Conservation (phyloP, 2,329 filamentous ascomycete genomes). For the Exserohilum turcica region DNA sequence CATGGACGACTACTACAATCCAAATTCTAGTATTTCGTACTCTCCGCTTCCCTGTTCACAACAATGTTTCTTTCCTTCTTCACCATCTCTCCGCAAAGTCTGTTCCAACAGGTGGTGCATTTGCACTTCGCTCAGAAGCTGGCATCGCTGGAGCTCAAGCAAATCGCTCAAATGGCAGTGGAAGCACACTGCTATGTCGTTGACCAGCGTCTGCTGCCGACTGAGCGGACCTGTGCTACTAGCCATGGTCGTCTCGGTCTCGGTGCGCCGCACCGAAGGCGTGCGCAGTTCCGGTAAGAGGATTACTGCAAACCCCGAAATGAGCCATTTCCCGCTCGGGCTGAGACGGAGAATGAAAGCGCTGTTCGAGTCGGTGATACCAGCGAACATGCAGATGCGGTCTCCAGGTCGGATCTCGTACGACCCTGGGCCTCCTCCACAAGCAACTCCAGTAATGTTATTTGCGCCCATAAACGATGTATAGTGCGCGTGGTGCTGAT, state of each 20-base stretch:
- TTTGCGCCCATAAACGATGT: constrained; percentile 18
- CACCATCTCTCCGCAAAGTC: not conserved
- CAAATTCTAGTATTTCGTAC: constrained; percentile 5
- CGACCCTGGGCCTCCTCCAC: constrained; percentile 5
- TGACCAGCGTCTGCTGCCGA: not conserved
- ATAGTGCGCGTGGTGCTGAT: constrained; percentile 8
- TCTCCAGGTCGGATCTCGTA: constrained; percentile 9
- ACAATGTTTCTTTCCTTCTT: constrained; percentile 1
- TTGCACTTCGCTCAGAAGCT: constrained; percentile 12
- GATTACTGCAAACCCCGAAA: constrained; percentile 15
- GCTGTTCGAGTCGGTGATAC: constrained; percentile 11
- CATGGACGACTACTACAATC: not conserved
- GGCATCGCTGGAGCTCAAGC: constrained; percentile 19
- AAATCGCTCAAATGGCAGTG: constrained; percentile 23
- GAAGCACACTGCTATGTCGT: constrained; percentile 11
- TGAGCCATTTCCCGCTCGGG: constrained; percentile 10
- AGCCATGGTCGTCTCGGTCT: not conserved
- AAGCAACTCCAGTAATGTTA: constrained; percentile 14
- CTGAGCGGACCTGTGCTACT: not conserved
- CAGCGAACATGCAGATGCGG: constrained; percentile 17
- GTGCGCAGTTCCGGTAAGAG: constrained; percentile 10
- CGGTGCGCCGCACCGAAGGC: not conserved
- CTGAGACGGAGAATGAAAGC: constrained; percentile 10
- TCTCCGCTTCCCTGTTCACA: constrained; percentile 2
- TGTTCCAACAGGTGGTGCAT: constrained; percentile 14